phyloP scores from a whole-genome alignment of 805 yeast species.

The Nakazawaea populi region DNA sequence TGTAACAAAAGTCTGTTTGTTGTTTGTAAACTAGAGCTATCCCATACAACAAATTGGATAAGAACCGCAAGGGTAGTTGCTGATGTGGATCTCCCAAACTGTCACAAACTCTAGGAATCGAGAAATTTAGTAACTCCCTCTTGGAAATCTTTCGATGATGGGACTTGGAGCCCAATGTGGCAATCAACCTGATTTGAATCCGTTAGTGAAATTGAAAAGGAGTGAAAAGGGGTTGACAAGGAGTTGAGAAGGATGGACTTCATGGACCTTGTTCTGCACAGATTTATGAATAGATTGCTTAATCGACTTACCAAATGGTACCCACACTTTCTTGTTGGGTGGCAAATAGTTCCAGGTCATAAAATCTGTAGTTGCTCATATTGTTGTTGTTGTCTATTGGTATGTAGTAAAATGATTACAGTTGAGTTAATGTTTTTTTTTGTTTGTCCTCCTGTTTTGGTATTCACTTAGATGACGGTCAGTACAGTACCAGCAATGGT shows the following conservation, averaged over 20 bases:
- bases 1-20: conserved; percentile 39
- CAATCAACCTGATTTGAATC: conserved; percentile 19
- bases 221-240: not conserved
- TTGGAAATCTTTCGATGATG: conserved; percentile 19
- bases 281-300: no score
- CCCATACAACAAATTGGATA: conserved; percentile 43
- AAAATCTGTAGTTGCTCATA: not conserved
- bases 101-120: conserved; percentile 38
- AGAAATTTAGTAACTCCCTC: conserved; percentile 26
- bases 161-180: conserved; percentile 22
- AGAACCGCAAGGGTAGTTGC: conserved; percentile 25
- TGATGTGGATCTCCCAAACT: conserved; percentile 17
- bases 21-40: conserved; percentile 41
- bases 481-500: conserved; percentile 61
- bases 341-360: not conserved
- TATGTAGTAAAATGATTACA: not conserved
- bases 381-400: not conserved
- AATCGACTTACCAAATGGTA: conserved; percentile 21
- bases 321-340: conserved; percentile 18
- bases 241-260: no score
- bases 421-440: no score
- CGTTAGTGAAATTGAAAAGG: conserved; percentile 3
- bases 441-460: no score
- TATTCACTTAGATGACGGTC: conserved; percentile 19
- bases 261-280: no score